Conservation (phyloP, 73 alveolate genomes). For the Paramecium sonneborni region DNA sequence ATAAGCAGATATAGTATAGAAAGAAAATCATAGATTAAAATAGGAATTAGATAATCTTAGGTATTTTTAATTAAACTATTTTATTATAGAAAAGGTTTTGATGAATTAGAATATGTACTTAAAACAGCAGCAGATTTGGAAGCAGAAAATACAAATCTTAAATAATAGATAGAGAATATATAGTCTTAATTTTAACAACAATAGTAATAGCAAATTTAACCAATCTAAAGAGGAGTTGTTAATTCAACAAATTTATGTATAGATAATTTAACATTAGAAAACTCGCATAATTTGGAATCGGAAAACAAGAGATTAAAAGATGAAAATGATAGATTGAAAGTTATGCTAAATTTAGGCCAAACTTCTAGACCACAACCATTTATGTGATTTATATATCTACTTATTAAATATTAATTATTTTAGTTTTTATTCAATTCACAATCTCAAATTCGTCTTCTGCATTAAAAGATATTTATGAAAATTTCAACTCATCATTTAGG, state of each 20-base stretch:
- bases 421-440: neutral
- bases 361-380: neutral
- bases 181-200: neutral
- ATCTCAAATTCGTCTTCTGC: neutral
- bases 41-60: conserved; percentile 18
- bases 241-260: neutral
- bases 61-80: neutral
- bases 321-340: neutral
- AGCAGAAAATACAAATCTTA: neutral
- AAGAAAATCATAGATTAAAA: neutral
- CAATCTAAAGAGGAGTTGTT: neutral
- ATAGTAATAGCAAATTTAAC: neutral
- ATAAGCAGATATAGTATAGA: neutral
- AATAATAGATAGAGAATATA: neutral
- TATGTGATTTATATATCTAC: neutral
- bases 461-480: no score
- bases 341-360: neutral
- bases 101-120: conserved; percentile 49
- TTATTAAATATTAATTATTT: neutral
- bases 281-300: neutral
- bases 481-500: no score
- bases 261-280: neutral
- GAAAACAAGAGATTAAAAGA: neutral
- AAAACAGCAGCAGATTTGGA: conserved; percentile 42
- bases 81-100: conserved; percentile 12